These are phyloP conservation scores for Ustilago tritici DNA, from an alignment of 1,284 basidiomycete species.

Conservation along the genomic window DNA sequence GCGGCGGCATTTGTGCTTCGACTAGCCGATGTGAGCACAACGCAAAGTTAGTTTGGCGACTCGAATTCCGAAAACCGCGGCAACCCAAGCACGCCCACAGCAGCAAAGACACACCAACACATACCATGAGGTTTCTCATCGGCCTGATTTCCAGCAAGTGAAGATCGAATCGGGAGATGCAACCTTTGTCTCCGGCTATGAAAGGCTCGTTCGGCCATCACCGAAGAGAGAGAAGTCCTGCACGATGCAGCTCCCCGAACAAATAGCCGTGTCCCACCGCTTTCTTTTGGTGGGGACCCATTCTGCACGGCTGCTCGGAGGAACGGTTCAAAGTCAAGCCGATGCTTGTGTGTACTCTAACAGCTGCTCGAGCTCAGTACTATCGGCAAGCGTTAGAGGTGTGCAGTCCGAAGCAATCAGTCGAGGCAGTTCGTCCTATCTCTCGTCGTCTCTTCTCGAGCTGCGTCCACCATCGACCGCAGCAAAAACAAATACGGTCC, in stretches of 20 bases:
- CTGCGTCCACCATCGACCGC: not conserved
- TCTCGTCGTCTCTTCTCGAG: not conserved
- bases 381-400: not conserved
- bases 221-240: not conserved
- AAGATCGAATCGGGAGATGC: constrained; percentile 19
- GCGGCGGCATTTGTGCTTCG: constrained; percentile 14
- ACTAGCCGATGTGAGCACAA: constrained; percentile 11
- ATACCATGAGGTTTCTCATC: not conserved
- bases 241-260: constrained; percentile 1
- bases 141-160: not conserved
- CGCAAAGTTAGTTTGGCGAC: not conserved
- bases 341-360: not conserved
- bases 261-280: constrained; percentile 16
- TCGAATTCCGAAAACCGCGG: constrained; percentile 23
- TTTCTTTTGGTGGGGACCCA: not conserved
- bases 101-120: not conserved
- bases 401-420: not conserved
- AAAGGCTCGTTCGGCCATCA: constrained; percentile 3
- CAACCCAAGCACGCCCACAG: constrained; percentile 2
- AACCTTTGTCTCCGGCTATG: not conserved
- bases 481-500: not conserved
- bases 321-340: not conserved
- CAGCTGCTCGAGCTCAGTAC: not conserved
- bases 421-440: not conserved
- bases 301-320: constrained; percentile 18